These are phyloP conservation scores for Claviceps sp. DNA, from an alignment of 2,329 filamentous ascomycete genomes.

Conservation along the genomic window DNA sequence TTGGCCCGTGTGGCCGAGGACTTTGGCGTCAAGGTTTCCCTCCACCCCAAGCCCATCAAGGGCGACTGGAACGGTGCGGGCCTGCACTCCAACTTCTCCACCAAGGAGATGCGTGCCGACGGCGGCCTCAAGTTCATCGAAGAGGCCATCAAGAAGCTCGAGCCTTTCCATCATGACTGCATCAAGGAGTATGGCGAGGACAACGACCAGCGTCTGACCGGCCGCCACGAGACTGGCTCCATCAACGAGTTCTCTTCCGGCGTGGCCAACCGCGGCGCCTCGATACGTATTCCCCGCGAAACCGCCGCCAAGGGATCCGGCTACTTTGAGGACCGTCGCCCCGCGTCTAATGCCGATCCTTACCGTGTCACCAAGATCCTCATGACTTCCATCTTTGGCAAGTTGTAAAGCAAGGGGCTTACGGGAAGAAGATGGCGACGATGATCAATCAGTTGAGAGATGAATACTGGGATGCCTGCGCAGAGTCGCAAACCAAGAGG, in stretches of 20 bases:
- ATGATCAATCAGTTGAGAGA: too few species aligned
- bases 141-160: conserved; percentile 69
- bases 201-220: conserved; percentile 88
- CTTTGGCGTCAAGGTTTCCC: conserved; percentile 89
- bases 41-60: conserved; percentile 88
- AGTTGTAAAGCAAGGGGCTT: conserved; percentile 10
- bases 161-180: conserved; percentile 66
- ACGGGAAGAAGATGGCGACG: not conserved
- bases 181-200: conserved; percentile 92
- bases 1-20: conserved; percentile 87
- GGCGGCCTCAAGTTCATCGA: conserved; percentile 96
- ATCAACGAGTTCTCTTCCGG: conserved; percentile 93
- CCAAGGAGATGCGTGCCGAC: conserved; percentile 73
- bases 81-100: conserved; percentile 90
- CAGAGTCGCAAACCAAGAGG: not conserved
- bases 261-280: conserved; percentile 89
- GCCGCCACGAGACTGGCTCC: conserved; percentile 81
- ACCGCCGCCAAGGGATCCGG: conserved; percentile 79
- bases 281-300: conserved; percentile 82
- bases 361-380: conserved; percentile 74
- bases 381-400: conserved; percentile 50
- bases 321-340: conserved; percentile 81
- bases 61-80: conserved; percentile 92
- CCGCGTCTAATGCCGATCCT: conserved; percentile 76
- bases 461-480: too few species aligned